These are phyloP conservation scores for Acacia acuminata DNA, from an alignment of 306 rosid genomes.

Conservation along the genomic window DNA sequence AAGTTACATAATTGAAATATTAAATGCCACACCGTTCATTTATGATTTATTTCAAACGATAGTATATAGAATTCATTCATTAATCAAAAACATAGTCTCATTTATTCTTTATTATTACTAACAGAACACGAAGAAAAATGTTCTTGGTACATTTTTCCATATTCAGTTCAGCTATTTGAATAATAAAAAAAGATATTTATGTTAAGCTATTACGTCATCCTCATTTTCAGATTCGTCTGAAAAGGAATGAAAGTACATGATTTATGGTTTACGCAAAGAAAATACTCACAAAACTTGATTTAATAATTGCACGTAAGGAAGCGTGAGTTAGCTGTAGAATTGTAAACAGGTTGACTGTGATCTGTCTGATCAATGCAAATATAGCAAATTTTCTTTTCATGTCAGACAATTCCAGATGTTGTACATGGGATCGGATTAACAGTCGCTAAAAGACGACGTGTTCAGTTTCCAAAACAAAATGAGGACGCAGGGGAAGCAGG, in stretches of 20 bases:
- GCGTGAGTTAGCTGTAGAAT: neutral
- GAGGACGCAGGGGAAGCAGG: constrained; percentile 14
- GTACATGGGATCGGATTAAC: constrained; percentile 4
- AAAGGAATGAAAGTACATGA: neutral
- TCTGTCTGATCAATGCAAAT: neutral
- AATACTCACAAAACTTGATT: neutral
- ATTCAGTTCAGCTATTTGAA: neutral
- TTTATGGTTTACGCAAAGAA: neutral
- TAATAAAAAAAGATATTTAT: no score
- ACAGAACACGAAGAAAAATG: neutral
- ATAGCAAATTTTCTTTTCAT: constrained; percentile 23
- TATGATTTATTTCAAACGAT: no score
- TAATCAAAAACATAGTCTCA: neutral
- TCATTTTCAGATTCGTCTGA: neutral
- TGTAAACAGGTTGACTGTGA: neutral
- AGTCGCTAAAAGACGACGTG: constrained; percentile 17
- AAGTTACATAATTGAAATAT: no score
- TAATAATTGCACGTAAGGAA: neutral
- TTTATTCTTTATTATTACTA: neutral
- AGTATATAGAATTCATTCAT: no score
- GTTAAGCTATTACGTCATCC: neutral
- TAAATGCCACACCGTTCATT: neutral
- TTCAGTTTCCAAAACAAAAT: constrained; percentile 31
- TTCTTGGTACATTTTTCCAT: no score
- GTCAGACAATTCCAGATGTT: constrained; percentile 27